phyloP scores from a whole-genome alignment of 495 filamentous ascomycete genomes.

The Sphaerosporella brunnea region DNA sequence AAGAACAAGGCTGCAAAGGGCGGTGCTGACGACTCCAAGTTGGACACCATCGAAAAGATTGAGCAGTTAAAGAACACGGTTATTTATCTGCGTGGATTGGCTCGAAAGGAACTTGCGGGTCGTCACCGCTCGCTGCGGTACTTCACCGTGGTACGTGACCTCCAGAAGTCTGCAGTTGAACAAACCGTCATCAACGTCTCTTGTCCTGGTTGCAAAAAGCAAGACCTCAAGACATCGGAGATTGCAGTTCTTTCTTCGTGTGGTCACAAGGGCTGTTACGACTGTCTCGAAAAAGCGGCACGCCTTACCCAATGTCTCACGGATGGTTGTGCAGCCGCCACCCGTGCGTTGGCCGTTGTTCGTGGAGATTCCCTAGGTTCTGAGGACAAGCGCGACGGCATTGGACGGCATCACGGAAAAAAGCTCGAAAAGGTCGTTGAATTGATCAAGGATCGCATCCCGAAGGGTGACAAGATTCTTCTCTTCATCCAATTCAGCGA shows the following conservation, averaged over 20 bases:
- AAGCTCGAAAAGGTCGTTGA: slow-evolving; percentile 35
- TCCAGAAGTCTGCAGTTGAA: slow-evolving; percentile 22
- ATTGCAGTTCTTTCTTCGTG: slow-evolving; percentile 33
- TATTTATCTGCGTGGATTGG: slow-evolving; percentile 18
- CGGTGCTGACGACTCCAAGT: slow-evolving; percentile 3
- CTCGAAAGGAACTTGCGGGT: slow-evolving; percentile 22
- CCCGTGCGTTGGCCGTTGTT: slow-evolving; percentile 27
- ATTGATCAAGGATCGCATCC: slow-evolving; percentile 29
- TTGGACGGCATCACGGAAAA: slow-evolving; percentile 27
- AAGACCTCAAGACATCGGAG: slow-evolving; percentile 14
- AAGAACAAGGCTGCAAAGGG: background rate
- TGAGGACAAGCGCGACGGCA: slow-evolving; percentile 21
- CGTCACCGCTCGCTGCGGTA: slow-evolving; percentile 25
- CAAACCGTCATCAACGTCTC: background rate
- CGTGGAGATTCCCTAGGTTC: slow-evolving; percentile 26
- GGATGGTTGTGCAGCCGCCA: slow-evolving; percentile 17
- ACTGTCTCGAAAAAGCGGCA: slow-evolving; percentile 27
- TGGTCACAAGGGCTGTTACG: slow-evolving; percentile 35
- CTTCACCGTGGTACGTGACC: slow-evolving; percentile 23
- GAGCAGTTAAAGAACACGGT: slow-evolving; percentile 21
- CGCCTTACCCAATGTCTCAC: slow-evolving; percentile 21
- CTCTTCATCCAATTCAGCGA: slow-evolving; percentile 38
- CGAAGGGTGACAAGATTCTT: slow-evolving; percentile 32
- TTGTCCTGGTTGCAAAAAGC: slow-evolving; percentile 27
- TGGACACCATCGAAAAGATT: slow-evolving; percentile 19